Percentiles rank a stretch among this genome's conserved stretches.
Evolutionary conservation across 768 basidiomycete genomes (phyloP).

Genomic region (Boletus fagicola): DNA sequence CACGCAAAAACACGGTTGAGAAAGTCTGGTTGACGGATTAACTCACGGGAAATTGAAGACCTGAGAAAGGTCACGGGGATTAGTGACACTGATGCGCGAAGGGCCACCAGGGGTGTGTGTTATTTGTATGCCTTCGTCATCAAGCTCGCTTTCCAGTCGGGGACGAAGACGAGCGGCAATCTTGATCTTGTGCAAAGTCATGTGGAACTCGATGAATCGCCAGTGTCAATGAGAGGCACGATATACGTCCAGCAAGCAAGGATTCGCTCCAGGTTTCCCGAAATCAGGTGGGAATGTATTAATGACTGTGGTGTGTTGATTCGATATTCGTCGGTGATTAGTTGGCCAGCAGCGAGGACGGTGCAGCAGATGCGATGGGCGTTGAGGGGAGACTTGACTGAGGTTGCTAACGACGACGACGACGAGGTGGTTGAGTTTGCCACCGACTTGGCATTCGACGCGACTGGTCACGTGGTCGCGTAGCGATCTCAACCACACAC

Average conservation of each 20-base stretch:
- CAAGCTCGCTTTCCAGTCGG: constrained; percentile 55
- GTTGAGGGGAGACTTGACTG: neutral
- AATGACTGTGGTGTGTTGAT: neutral
- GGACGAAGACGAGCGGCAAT: constrained; percentile 74
- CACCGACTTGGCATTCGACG: constrained; percentile 18
- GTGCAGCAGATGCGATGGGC: neutral
- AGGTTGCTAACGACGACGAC: neutral
- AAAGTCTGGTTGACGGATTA: neutral
- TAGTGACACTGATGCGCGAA: constrained; percentile 61
- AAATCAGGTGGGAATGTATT: neutral
- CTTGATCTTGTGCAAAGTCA: constrained; percentile 52
- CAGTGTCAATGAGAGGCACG: neutral
- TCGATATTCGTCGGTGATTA: neutral
- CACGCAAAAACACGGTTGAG: neutral
- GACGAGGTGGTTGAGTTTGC: constrained; percentile 18
- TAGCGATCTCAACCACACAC: no score
- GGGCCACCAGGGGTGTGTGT: constrained; percentile 41
- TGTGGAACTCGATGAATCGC: neutral
- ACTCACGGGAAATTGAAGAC: constrained; percentile 78
- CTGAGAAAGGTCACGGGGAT: constrained; percentile 66
- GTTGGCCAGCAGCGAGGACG: neutral
- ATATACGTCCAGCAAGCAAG: neutral
- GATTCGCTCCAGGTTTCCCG: neutral
- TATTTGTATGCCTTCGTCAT: constrained; percentile 60
- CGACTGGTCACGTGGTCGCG: constrained; percentile 28